Conservation (phyloP, 495 filamentous ascomycete genomes). For the Aspergillus hancockii region DNA sequence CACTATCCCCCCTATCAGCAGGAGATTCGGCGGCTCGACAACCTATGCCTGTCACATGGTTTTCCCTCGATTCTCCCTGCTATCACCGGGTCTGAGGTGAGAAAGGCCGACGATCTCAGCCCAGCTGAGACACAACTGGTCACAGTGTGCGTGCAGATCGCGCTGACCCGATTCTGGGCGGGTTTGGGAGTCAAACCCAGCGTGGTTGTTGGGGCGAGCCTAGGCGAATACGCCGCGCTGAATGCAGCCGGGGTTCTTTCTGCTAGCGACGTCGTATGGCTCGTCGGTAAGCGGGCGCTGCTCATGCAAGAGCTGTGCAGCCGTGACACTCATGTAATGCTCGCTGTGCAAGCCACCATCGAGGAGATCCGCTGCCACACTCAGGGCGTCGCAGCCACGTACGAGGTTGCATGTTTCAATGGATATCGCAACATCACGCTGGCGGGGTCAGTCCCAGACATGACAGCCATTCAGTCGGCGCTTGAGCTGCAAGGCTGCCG, state of each 20-base stretch:
- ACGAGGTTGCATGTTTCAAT: no score
- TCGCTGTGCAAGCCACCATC: no score
- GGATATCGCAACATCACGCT: no score
- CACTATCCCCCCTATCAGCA: slow-evolving; percentile 62
- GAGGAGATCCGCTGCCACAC: no score
- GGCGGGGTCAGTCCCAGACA: no score
- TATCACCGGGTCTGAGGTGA: no score
- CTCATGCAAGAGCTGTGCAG: slow-evolving; percentile 82
- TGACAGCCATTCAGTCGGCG: slow-evolving; percentile 20
- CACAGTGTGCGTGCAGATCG: slow-evolving; percentile 78
- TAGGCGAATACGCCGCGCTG: slow-evolving; percentile 86
- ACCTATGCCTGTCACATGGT: slow-evolving; percentile 64
- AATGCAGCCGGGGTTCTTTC: slow-evolving; percentile 79
- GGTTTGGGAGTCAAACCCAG: slow-evolving; percentile 75
- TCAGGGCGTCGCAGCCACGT: no score
- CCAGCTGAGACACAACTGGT: slow-evolving; percentile 57
- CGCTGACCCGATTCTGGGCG: slow-evolving; percentile 76
- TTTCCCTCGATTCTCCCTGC: slow-evolving; percentile 66
- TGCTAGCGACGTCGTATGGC: slow-evolving; percentile 74
- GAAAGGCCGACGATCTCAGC: slow-evolving; percentile 52
- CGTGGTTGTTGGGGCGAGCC: slow-evolving; percentile 80
- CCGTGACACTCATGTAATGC: no score
- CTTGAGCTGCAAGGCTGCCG: slow-evolving; percentile 14
- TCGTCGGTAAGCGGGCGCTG: slow-evolving; percentile 80
- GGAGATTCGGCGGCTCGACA: slow-evolving; percentile 67